Conservation (phyloP, 768 basidiomycete genomes). For the Russula lepida region DNA sequence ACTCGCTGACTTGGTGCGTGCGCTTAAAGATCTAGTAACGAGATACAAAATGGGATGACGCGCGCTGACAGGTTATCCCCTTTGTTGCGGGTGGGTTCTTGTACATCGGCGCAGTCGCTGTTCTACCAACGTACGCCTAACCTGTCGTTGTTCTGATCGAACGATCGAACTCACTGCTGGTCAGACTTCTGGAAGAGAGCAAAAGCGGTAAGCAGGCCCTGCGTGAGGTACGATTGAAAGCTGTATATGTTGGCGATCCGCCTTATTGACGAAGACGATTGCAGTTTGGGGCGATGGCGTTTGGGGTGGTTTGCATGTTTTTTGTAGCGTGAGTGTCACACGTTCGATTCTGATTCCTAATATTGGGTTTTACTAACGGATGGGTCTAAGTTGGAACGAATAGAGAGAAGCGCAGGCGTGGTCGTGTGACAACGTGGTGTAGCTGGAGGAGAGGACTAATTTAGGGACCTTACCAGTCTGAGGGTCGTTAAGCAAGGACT, state of each 20-base stretch:
- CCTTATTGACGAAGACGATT: constrained; percentile 15
- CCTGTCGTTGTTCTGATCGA: constrained; percentile 5
- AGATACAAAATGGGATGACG: constrained; percentile 15
- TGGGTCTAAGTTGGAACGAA: constrained; percentile 63
- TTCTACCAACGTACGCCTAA: constrained; percentile 71
- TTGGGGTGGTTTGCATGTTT: constrained; percentile 90
- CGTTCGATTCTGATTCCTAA: constrained; percentile 3
- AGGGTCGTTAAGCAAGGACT: neutral
- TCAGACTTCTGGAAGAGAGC: constrained; percentile 76
- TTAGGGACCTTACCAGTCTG: neutral
- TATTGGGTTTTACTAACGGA: constrained; percentile 12
- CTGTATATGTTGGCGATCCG: neutral
- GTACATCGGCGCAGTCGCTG: constrained; percentile 89
- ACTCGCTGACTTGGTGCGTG: constrained; percentile 69
- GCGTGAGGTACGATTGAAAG: constrained; percentile 57
- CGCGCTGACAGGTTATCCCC: constrained; percentile 59
- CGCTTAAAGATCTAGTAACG: constrained; percentile 13
- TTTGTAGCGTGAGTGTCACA: constrained; percentile 68
- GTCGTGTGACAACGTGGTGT: constrained; percentile 16
- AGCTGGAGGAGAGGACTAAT: neutral
- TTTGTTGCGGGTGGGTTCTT: constrained; percentile 89
- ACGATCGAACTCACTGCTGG: constrained; percentile 1
- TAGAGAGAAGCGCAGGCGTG: constrained; percentile 31
- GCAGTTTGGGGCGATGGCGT: constrained; percentile 85
- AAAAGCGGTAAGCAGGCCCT: constrained; percentile 83